Evolutionary conservation across 257 asterid species (phyloP), one percentile per base, ranked within the genome.

Genomic region (Nicotiana knightiana): DNA sequence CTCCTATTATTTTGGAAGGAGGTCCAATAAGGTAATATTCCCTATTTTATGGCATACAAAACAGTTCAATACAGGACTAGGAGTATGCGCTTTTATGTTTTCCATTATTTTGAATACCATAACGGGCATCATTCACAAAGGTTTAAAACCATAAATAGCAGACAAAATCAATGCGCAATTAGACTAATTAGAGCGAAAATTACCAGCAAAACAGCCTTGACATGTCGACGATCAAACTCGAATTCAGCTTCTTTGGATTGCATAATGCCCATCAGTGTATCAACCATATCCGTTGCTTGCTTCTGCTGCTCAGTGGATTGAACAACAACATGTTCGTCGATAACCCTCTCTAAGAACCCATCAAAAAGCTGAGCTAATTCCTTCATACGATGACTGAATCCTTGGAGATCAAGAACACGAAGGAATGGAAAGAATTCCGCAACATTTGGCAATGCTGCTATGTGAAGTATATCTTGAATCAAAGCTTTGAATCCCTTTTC

Each of bases 361-460:
- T 85, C 85, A 17, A 85, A 85, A 53, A 82, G 83, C 67, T 71
- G 78, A 6, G 81, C 30, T 6, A 85, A 3, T 0, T 5, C 63
- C 39, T 85, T 85, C 64, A 43, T 1, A 0, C 55, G 79, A n/a
- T 37, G 55, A 10, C 51, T 24, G 0, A 85, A 12, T 4, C 87
- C 81, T 5, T 85, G 85, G 21, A 85, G 77, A 43, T 85, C 87
- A 10, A 85, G 57, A 9, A 76, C 78, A 48, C 67, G 32, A n/a
- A 82, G 66, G 3, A 51, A 66, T 1, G 80, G 82, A 35, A 65
- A 77, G 12, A 30, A 77, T 8, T 77, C 79, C 4, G 1, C 54
- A 37, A 81, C 6, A 53, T 81, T 53, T 21, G 79, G 78, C 17
- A 57, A 9, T 18, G 77, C 66, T 1, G 4, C 43, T 10, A 81